phyloP scores from a whole-genome alignment of 352 stramenopile species.

The Phytophthora citricola region DNA sequence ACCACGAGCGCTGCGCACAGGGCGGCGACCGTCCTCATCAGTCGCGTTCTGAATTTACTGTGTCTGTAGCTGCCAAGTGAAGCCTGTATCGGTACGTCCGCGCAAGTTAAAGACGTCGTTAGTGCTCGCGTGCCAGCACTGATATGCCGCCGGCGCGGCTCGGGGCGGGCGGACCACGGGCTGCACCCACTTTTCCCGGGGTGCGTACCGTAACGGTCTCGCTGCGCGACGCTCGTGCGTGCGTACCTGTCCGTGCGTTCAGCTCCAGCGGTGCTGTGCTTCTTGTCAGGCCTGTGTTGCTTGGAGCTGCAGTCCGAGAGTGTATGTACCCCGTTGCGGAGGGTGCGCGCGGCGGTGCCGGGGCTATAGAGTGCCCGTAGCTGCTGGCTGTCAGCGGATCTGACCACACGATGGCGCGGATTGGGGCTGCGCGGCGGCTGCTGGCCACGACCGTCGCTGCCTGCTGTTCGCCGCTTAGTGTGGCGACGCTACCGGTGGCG shows the following conservation, averaged over 20 bases:
- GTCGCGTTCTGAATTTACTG: conserved; percentile 1
- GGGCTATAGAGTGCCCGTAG: too few species aligned
- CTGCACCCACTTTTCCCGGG: conserved; percentile 3
- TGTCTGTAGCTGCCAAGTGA: too few species aligned
- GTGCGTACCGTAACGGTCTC: conserved; percentile 7
- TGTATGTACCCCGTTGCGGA: conserved; percentile 1
- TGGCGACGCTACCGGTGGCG: not conserved
- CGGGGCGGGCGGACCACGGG: not conserved
- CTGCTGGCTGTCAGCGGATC: too few species aligned
- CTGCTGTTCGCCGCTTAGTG: conserved; percentile 1
- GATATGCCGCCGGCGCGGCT: not conserved
- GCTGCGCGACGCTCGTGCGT: conserved; percentile 8
- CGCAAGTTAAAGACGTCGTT: not conserved
- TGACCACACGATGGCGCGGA: not conserved
- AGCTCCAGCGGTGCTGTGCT: not conserved
- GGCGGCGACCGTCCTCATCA: conserved; percentile 29
- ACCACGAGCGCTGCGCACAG: conserved; percentile 21
- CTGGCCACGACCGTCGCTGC: not conserved
- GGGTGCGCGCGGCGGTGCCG: not conserved
- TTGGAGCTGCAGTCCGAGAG: not conserved
- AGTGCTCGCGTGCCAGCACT: not conserved
- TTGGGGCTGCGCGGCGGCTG: not conserved
- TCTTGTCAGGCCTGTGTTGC: not conserved
- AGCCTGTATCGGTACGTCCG: too few species aligned
- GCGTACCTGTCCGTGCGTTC: conserved; percentile 8